Conservation (phyloP, 139 green algal genomes). For the Parachlorella kessleri region DNA sequence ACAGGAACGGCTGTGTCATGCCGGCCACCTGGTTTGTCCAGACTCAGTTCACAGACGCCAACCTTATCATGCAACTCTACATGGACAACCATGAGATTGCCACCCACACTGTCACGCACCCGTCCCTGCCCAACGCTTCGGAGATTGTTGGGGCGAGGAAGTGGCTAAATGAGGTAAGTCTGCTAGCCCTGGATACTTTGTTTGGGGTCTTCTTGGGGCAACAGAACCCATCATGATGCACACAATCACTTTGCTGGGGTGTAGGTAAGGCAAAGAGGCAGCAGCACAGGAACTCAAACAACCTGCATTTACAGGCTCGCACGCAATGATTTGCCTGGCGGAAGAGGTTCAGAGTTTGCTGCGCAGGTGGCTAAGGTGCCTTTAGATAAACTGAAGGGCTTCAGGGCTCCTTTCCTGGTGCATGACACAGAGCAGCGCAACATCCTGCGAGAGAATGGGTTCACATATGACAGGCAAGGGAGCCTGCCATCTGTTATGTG, state of each 20-base stretch:
- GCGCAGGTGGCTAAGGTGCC: constrained; percentile 14
- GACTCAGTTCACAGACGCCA: background rate
- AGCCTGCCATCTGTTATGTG: too few species aligned
- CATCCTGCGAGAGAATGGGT: background rate
- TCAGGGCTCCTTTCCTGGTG: constrained; percentile 15
- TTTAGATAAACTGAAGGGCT: constrained; percentile 10
- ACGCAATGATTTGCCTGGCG: too few species aligned
- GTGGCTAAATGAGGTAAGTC: constrained; percentile 3
- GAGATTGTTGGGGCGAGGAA: constrained; percentile 9
- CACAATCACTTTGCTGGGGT: too few species aligned
- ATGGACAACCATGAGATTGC: constrained; percentile 21
- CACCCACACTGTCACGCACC: background rate
- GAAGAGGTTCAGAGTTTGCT: too few species aligned
- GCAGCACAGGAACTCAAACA: too few species aligned
- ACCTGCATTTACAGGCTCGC: too few species aligned
- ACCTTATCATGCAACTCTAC: background rate
- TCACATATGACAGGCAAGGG: background rate
- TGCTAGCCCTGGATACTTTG: too few species aligned
- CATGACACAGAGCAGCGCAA: background rate
- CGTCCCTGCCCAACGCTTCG: background rate
- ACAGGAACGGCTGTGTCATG: constrained; percentile 6
- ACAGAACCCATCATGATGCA: too few species aligned
- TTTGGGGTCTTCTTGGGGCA: too few species aligned
- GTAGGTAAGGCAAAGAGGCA: too few species aligned
- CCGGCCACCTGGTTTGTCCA: constrained; percentile 10